Base-by-base conservation (phyloP, 2,329 filamentous ascomycete genomes). In the Cladosporium phlei region DNA sequence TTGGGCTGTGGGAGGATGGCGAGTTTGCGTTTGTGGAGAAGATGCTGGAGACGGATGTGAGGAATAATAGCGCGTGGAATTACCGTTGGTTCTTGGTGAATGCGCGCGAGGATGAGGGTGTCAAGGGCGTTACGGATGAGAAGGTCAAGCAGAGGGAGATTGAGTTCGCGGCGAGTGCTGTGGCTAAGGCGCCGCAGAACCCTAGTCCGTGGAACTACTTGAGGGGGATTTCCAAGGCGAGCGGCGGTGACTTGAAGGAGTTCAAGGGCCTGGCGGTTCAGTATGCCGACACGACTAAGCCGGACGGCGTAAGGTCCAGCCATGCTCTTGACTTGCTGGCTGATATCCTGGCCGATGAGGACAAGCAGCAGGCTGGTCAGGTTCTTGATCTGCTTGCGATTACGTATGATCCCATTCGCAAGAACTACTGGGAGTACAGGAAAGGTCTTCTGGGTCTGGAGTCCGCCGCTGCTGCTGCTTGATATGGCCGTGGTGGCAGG, bases 1-100 rank as follows among this genome's bases (percentile, higher is more conserved):
- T 85, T 66, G 66, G 66, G 40, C 68, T 82, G 35, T 81, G 75
- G 65, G 57, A 57, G 25, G 33, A 50, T n/a, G 59, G 55, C 16
- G 82, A 98, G 73, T 72, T 94, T 16, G 67, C 73, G 42, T 82
- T 83, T 50, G 80, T 88, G 25, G 85, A 93, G 62, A 68, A 69
- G 29, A 77, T 95, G 65, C 78, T 98, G 48, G 73, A 80, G 48
- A 73, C 80, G 25, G 93, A 98, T 66, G 82, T 97, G 50, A 79
- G 90, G 60, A 98, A 98, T 71, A 98, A 98, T 67, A 93, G 86
- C 34, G 93, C 91, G 12, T 98, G 93, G 93, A 94, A 91, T 55
- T 91, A 98, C 72, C 83, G 93, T 42, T 97, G 93, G 75, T 95
- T 91, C 66, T 66, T 97, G n/a, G 81, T 91, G 14, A 95, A 96